Percentiles rank a stretch among this genome's conserved stretches.
Evolutionary conservation across 345 rosid genomes (phyloP).

Genomic region (Iberis pinnata): DNA sequence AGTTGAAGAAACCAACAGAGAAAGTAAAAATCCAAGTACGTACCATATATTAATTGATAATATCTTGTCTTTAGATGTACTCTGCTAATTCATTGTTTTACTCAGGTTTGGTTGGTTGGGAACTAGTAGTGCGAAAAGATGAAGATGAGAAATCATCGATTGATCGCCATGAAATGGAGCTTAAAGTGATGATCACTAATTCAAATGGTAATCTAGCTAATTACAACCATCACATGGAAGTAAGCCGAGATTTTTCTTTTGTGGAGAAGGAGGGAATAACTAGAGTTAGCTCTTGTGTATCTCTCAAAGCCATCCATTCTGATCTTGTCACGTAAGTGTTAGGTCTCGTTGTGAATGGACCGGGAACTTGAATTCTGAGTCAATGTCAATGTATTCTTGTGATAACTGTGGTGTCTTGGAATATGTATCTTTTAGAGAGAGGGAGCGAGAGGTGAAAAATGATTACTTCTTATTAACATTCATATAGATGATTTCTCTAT

Average conservation of each 20-base stretch:
- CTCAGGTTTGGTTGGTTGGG: constrained; percentile 35
- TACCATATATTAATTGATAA: constrained; percentile 26
- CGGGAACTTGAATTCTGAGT: too few relatives aligned
- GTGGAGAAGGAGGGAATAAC: constrained; percentile 48
- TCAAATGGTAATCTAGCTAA: constrained; percentile 48
- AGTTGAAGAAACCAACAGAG: constrained; percentile 26
- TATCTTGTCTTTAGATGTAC: background rate
- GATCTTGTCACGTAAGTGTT: constrained; percentile 74
- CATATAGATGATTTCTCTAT: constrained; percentile 8
- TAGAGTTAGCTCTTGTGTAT: constrained; percentile 58
- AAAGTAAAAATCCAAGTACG: constrained; percentile 39
- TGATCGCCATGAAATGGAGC: constrained; percentile 29
- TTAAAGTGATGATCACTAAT: constrained; percentile 42
- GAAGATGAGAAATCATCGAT: constrained; percentile 31
- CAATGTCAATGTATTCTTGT: background rate
- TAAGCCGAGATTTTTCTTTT: constrained; percentile 40
- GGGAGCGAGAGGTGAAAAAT: too few relatives aligned
- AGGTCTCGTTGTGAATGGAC: background rate
- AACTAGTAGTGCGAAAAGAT: constrained; percentile 41
- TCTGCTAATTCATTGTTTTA: background rate
- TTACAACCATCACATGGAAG: constrained; percentile 41
- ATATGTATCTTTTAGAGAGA: too few relatives aligned
- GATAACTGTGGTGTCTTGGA: background rate
- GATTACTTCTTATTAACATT: constrained; percentile 5
- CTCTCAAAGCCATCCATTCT: constrained; percentile 61